phyloP scores from a whole-genome alignment of 208 protist species.

The Trypanosoma theileri region DNA sequence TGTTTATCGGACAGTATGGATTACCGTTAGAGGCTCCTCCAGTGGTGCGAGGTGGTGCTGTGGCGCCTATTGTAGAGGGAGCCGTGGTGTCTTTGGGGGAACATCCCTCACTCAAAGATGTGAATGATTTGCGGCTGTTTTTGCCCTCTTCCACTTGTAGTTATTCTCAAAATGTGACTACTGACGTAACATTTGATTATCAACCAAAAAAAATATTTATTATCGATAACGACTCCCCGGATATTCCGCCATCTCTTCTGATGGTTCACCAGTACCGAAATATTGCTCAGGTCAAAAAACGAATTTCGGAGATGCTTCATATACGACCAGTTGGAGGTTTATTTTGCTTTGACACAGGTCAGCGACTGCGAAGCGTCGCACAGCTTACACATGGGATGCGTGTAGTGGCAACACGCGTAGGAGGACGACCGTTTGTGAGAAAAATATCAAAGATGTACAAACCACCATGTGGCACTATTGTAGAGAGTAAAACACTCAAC shows the following conservation, averaged over 20 bases:
- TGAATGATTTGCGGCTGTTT: not conserved
- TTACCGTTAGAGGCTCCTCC: conserved; percentile 24
- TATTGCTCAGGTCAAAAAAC: conserved; percentile 30
- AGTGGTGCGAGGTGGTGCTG: conserved; percentile 6
- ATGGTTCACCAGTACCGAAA: conserved; percentile 27
- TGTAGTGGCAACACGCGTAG: conserved; percentile 21
- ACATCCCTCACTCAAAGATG: not conserved
- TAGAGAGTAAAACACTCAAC: not conserved
- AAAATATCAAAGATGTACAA: not conserved
- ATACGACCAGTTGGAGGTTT: conserved; percentile 23
- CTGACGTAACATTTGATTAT: not conserved
- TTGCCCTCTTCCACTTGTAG: too few relatives aligned
- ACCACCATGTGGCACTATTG: not conserved
- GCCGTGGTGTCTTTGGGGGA: conserved; percentile 14
- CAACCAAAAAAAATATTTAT: conserved; percentile 19
- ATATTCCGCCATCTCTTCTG: conserved; percentile 9
- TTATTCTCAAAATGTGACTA: not conserved
- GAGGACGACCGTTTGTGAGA: conserved; percentile 12
- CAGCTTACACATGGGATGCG: conserved; percentile 19
- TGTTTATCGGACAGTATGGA: conserved; percentile 39
- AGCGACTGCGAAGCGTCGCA: conserved; percentile 1
- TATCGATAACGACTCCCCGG: conserved; percentile 23
- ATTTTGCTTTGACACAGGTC: conserved; percentile 21
- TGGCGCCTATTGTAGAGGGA: conserved; percentile 32
- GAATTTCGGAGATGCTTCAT: conserved; percentile 25